Evolutionary conservation across 2,329 filamentous ascomycete species (phyloP), one percentile per base, ranked within the genome.

Genomic region (Penicillium brevicompactum): DNA sequence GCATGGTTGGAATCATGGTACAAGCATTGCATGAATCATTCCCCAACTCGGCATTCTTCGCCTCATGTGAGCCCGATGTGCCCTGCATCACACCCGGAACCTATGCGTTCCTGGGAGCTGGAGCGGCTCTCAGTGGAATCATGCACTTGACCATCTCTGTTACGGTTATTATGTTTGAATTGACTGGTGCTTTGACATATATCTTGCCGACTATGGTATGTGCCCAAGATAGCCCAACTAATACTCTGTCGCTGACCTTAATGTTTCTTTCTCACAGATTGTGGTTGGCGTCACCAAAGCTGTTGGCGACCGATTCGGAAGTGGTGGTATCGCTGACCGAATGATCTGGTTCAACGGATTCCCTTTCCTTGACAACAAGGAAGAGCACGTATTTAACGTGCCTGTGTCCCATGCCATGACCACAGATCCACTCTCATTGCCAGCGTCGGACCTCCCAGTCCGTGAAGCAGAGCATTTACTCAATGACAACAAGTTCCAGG

Each of bases 261-360:
- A 27, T 6, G 18, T 27, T 27, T 27, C 2, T 16, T 49, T 46
- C 30, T 10, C 10, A 4, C 51, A 83, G 81, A 97, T 99, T 65
- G 94, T 97, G 0, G 94, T 97, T 2, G 94, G 94, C 46, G 89
- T 97, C 31, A 97, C 93, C 38, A 99, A 99, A 78, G 90, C 90
- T 13, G 90, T 99, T 45, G 87, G 90, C 58, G 91, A 96, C 63
- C 82, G 92, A 11, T 94, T 96, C 68, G 91, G 92, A n/a, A 95
- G 93, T 70, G 94, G 93, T 30, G 94, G 94, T 45, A 97, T 99
- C 55, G 94, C 94, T 21, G 94, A 99, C 73, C 88, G 92, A 58
- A 96, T 97, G 91, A 99, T 99, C 66, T 96, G 92, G 88, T 96
- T 97, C 77, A 97, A 91, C 65, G 94, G 94, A 1, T 96, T 97